These are phyloP conservation scores for Wickerhamiella infanticola DNA, from an alignment of 1,139 yeast genomes.

Conservation along the genomic window DNA sequence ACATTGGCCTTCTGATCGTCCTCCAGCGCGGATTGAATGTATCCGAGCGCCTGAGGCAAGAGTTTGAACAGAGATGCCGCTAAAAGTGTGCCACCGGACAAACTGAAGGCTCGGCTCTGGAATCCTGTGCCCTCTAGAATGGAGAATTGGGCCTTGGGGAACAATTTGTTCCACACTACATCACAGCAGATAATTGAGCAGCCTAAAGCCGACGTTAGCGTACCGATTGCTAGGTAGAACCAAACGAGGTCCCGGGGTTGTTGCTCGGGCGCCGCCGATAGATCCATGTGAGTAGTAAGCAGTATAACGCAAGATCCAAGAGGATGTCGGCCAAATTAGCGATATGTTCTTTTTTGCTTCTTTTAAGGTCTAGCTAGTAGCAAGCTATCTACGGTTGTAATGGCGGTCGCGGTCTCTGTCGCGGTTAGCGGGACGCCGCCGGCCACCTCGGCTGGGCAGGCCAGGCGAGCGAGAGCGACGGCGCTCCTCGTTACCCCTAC, in stretches of 20 bases:
- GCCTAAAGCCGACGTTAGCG: conserved; percentile 45
- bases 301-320: too few species aligned
- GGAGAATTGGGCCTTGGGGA: conserved; percentile 28
- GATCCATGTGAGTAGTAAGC: background rate
- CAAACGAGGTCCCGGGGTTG: background rate
- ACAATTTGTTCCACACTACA: conserved; percentile 28
- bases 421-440: conserved; percentile 6
- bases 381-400: conserved; percentile 6
- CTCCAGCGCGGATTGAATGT: conserved; percentile 18
- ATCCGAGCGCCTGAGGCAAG: conserved; percentile 45
- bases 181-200: conserved; percentile 35
- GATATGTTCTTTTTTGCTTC: background rate
- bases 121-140: conserved; percentile 46
- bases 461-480: conserved; percentile 16
- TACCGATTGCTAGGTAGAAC: conserved; percentile 21
- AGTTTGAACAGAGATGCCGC: conserved; percentile 63
- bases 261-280: background rate
- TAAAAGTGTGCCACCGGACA: conserved; percentile 52
- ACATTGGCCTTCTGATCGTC: conserved; percentile 21
- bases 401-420: conserved; percentile 16
- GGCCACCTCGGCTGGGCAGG: conserved; percentile 7
- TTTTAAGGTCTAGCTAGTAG: background rate
- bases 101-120: conserved; percentile 47
- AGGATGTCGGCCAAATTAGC: too few species aligned
- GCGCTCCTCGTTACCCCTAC: conserved; percentile 17